Evolutionary conservation across 2,329 filamentous ascomycete species (phyloP).

Genomic region (Aspergillus uvarum): DNA sequence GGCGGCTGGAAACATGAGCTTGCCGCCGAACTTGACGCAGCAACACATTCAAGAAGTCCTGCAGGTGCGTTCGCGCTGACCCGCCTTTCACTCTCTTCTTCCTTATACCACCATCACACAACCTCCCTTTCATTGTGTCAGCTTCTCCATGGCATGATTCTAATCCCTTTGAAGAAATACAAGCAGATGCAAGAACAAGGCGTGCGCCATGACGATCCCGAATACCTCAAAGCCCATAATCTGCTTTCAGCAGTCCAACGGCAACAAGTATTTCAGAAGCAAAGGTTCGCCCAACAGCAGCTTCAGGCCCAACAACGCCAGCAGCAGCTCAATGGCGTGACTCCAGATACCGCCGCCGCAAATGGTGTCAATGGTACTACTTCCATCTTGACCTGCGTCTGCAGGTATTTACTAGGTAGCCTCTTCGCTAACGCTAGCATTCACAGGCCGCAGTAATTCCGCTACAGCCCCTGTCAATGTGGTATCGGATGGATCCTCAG

Average conservation of each 20-base stretch:
- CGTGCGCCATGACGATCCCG: constrained; percentile 77
- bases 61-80: constrained; percentile 38
- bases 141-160: constrained; percentile 16
- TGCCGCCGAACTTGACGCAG: constrained; percentile 69
- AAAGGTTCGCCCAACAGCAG: constrained; percentile 46
- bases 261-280: constrained; percentile 59
- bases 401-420: not conserved
- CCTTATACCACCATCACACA: not conserved
- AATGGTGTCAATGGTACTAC: constrained; percentile 47
- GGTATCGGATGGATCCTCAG: constrained; percentile 23
- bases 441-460: constrained; percentile 37
- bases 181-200: constrained; percentile 85
- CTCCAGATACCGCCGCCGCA: constrained; percentile 28
- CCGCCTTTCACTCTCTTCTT: constrained; percentile 5
- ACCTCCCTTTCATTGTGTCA: constrained; percentile 1
- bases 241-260: constrained; percentile 71
- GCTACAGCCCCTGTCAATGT: constrained; percentile 33
- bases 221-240: constrained; percentile 78
- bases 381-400: not conserved
- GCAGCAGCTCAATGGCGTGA: constrained; percentile 47
- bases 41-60: constrained; percentile 75
- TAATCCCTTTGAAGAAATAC: constrained; percentile 68
- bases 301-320: constrained; percentile 44
- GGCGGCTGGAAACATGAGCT: constrained; percentile 62
- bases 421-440: not conserved